These are phyloP conservation scores for Pyricularia sp. DNA, from an alignment of 2,329 filamentous ascomycete genomes.

Conservation along the genomic window DNA sequence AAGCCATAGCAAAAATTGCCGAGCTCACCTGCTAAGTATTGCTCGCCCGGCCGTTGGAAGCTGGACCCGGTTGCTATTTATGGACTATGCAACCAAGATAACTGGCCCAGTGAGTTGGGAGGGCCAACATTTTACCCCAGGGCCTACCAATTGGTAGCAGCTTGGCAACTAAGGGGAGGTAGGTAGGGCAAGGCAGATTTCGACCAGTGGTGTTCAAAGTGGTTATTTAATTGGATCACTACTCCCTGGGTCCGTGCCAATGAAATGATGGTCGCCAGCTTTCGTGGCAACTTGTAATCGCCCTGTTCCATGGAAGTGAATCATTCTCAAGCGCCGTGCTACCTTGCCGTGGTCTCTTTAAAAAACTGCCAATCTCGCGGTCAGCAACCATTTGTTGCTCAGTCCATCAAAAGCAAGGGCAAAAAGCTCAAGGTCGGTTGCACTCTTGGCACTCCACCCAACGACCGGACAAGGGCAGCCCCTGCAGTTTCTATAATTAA, in stretches of 20 bases:
- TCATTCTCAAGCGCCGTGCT: neutral
- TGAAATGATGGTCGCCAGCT: neutral
- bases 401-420: neutral
- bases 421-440: neutral
- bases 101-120: neutral
- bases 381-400: neutral
- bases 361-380: neutral
- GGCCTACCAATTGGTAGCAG: no score
- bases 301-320: neutral
- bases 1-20: neutral
- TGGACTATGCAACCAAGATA: neutral
- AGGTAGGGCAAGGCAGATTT: neutral
- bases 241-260: neutral
- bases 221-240: neutral
- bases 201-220: neutral
- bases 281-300: neutral
- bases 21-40: neutral
- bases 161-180: no score
- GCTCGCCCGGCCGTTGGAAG: neutral
- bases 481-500: neutral
- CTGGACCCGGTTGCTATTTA: neutral
- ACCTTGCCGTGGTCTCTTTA: neutral
- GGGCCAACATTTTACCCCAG: neutral
- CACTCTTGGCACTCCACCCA: neutral
- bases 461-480: neutral